Conservation (phyloP, 1,139 yeast species). For the Zygotorulaspora mrakii region DNA sequence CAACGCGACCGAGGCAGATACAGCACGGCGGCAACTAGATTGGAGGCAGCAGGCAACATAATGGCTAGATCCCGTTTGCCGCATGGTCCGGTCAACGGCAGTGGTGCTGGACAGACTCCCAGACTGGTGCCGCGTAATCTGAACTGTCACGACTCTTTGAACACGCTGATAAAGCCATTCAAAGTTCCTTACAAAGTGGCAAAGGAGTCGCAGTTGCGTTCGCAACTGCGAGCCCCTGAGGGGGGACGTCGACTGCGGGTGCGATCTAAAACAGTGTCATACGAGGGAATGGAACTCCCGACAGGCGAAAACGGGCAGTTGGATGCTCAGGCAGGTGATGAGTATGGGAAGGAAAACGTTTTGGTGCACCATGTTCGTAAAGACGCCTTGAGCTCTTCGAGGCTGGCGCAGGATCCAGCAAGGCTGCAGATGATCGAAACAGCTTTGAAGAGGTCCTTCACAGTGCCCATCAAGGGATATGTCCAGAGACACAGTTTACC, state of each 20-base stretch:
- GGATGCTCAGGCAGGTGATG: not conserved
- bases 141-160: constrained; percentile 28
- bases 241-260: constrained; percentile 40
- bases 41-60: too few species aligned
- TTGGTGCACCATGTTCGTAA: constrained; percentile 31
- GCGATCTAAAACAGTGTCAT: constrained; percentile 32
- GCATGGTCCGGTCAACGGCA: constrained; percentile 38
- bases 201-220: too few species aligned
- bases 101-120: constrained; percentile 38
- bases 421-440: constrained; percentile 39
- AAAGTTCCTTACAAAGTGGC: constrained; percentile 41
- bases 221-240: too few species aligned
- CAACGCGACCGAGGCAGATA: too few species aligned
- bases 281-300: constrained; percentile 39
- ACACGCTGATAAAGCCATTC: constrained; percentile 45
- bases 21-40: too few species aligned
- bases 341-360: constrained; percentile 16
- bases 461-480: constrained; percentile 48
- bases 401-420: constrained; percentile 37
- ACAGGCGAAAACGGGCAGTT: constrained; percentile 19
- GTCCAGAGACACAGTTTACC: constrained; percentile 44
- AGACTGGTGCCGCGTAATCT: constrained; percentile 32
- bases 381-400: constrained; percentile 53
- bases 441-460: constrained; percentile 42
- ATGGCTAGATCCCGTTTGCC: constrained; percentile 35